phyloP scores from a whole-genome alignment of 2,329 filamentous ascomycete species.

The Calonectria hawksworthii region DNA sequence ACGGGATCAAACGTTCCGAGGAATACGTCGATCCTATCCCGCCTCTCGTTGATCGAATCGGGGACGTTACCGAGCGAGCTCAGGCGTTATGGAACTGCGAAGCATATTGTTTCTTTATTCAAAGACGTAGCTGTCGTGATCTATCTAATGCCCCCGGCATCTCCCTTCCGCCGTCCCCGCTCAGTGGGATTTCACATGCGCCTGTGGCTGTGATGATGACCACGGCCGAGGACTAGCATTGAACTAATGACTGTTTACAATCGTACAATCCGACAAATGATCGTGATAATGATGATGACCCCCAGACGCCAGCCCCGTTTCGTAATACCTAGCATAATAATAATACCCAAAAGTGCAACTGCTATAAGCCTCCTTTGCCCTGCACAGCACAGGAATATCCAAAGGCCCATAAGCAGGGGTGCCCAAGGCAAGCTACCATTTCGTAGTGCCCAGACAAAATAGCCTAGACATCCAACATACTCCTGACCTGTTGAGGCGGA shows the following conservation, averaged over 20 bases:
- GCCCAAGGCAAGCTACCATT: neutral
- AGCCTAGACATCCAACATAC: conserved; percentile 69
- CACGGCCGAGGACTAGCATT: neutral
- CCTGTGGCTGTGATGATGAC: neutral
- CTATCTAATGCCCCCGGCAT: neutral
- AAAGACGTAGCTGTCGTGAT: conserved; percentile 8
- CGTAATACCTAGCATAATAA: neutral
- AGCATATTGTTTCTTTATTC: conserved; percentile 6
- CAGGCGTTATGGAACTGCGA: neutral
- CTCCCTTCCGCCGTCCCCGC: neutral
- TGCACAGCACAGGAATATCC: neutral
- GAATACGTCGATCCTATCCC: neutral
- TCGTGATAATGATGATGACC: neutral
- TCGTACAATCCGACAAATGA: conserved; percentile 23
- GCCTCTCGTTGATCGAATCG: neutral
- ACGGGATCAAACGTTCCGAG: neutral
- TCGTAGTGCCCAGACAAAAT: neutral
- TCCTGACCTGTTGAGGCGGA: conserved; percentile 68
- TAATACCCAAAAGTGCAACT: neutral
- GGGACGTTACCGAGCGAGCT: neutral
- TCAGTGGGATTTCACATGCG: neutral
- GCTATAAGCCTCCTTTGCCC: neutral
- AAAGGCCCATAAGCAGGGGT: no score
- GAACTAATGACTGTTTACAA: neutral
- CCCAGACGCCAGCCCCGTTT: neutral